Percentiles rank a stretch among this genome's conserved stretches.
These are phyloP conservation scores for Cytospora chrysosperma DNA, from an alignment of 2,329 filamentous ascomycete genomes.

Conservation along the genomic window DNA sequence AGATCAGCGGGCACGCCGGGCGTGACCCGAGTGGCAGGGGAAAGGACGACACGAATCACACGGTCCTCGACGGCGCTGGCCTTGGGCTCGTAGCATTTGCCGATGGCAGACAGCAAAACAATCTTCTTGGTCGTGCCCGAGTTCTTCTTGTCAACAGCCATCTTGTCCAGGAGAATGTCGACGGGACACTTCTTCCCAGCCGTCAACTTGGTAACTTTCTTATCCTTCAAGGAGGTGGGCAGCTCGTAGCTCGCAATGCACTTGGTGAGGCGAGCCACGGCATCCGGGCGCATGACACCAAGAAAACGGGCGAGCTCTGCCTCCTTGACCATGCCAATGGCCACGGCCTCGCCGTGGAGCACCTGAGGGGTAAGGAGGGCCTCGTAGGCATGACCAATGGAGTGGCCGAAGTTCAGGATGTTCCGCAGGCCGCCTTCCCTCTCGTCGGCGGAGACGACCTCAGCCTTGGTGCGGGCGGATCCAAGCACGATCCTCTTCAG, in stretches of 20 bases:
- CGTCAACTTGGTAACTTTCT: slow-evolving; percentile 75
- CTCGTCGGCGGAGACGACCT: slow-evolving; percentile 92
- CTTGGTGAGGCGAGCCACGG: slow-evolving; percentile 85
- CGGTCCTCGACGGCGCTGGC: slow-evolving; percentile 87
- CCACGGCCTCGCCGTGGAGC: slow-evolving; percentile 91
- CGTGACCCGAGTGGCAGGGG: slow-evolving; percentile 70
- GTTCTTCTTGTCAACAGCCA: slow-evolving; percentile 99
- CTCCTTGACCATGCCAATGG: slow-evolving; percentile 98
- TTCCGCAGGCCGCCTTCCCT: slow-evolving; percentile 92
- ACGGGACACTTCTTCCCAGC: slow-evolving; percentile 87
- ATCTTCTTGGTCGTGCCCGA: slow-evolving; percentile 94
- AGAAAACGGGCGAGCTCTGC: slow-evolving; percentile 89
- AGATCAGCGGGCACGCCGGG: slow-evolving; percentile 68
- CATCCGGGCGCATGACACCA: slow-evolving; percentile 79
- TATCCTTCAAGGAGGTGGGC: slow-evolving; percentile 81
- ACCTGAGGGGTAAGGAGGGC: slow-evolving; percentile 94
- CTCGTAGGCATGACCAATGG: slow-evolving; percentile 95
- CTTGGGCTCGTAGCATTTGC: slow-evolving; percentile 80
- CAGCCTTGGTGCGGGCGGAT: slow-evolving; percentile 89
- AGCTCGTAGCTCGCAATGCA: slow-evolving; percentile 93
- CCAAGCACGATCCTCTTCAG: slow-evolving; percentile 81
- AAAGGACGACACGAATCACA: slow-evolving; percentile 79
- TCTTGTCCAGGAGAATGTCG: slow-evolving; percentile 81
- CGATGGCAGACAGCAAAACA: slow-evolving; percentile 86
- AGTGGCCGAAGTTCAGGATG: slow-evolving; percentile 95